Evolutionary conservation across 1,139 yeast species (phyloP), one percentile per base, ranked within the genome.

Genomic region (Meyerozyma guilliermondii): DNA sequence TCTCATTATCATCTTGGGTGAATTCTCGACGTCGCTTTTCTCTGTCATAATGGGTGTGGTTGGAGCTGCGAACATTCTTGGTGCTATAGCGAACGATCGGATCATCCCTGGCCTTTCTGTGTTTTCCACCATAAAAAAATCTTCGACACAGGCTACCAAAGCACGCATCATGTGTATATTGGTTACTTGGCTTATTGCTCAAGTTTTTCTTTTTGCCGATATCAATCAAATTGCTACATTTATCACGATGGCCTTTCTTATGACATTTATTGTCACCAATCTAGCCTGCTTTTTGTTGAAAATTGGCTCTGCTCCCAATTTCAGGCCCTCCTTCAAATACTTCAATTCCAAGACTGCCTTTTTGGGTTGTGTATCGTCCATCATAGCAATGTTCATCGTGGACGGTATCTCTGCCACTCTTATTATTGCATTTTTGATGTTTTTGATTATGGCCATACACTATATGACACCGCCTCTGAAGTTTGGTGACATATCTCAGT

Each of bases 401-500:
- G 98, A 92, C 65, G 95, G 96, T 28, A 57, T 84, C 20, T 85
- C 95, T 3, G 98, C 98, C 0, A 72, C 88, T 1, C 71, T 83
- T 23, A 83, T 91, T 42, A 78, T 89, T 35, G 66, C 83, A 7
- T 78, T 84, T 43, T 71, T 89, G 53, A 62, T 80, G 40, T 66
- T 81, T 22, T 64, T 92, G 39, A 86, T 92, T 52, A 59, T 88
- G 43, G 61, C 85, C 45, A 92, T 92, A 48, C 98, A 92, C 60
- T 88, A 89, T 56, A 75, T 81, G 45, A 85, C 96, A 2, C 96
- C 97, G 2, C 97, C 98, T 5, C 89, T 88, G 59, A 85, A 89
- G 31, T 92, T 96, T 87, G 98, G 98, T 28, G 98, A 92, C 64
- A 96, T 92, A 23, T 89, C 98, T 2, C 98, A 92, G 63, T 79